A percentile compares a stretch with the other conserved stretches of the same genome.
Evolutionary conservation across 495 filamentous ascomycete genomes (phyloP).

Genomic region (Sabuloglossum arenarium): DNA sequence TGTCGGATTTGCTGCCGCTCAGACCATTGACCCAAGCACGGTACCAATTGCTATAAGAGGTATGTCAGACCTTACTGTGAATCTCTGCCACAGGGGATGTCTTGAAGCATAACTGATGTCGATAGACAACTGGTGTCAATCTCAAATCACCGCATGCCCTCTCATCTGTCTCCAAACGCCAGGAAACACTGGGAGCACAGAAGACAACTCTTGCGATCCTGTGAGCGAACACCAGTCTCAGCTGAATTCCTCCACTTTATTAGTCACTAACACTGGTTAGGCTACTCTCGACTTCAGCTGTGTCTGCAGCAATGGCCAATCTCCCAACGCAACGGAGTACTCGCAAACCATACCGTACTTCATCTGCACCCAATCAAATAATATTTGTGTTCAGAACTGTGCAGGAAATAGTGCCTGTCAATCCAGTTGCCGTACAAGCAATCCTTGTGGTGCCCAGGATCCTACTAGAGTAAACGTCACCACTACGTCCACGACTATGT

Average conservation of each 20-base stretch:
- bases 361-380: conserved; percentile 51
- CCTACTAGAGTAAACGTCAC: conserved; percentile 41
- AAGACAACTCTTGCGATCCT: conserved; percentile 45
- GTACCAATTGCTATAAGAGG: not conserved
- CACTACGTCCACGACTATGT: conserved; percentile 25
- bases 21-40: conserved; percentile 4
- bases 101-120: conserved; percentile 6
- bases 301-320: conserved; percentile 47
- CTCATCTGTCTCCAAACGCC: conserved; percentile 55
- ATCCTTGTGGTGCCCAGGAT: conserved; percentile 64
- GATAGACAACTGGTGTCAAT: conserved; percentile 46
- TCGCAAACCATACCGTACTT: conserved; percentile 74
- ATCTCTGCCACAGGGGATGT: not conserved
- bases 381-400: conserved; percentile 48
- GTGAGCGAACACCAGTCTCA: conserved; percentile 26
- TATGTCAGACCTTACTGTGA: not conserved
- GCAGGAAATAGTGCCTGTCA: conserved; percentile 35
- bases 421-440: conserved; percentile 37
- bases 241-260: not conserved
- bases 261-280: conserved; percentile 19
- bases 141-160: conserved; percentile 47
- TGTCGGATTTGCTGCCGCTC: not conserved
- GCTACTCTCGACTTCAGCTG: conserved; percentile 47
- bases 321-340: conserved; percentile 65
- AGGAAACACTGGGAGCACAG: conserved; percentile 26